Base-by-base conservation (phyloP, 2,329 filamentous ascomycete species). In the Blastomyces silverae region DNA sequence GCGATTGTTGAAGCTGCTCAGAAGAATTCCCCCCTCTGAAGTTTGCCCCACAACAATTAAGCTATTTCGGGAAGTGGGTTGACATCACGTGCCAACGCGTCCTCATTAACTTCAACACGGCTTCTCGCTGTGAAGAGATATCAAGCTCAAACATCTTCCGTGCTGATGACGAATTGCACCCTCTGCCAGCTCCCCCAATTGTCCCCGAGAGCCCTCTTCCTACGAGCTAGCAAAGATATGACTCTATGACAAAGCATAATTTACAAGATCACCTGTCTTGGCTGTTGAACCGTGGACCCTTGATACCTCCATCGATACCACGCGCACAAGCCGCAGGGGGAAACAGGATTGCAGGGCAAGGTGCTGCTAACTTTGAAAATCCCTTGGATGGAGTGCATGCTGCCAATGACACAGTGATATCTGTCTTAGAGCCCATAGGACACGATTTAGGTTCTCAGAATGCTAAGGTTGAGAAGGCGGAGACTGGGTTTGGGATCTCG, bases 221-320 rank as follows among this genome's bases (percentile, higher is more conserved):
- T 34, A 44, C 53, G 13, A 46, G 60, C 55, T 42, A 70, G 68
- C 67, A 63, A 71, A 71, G 70, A 71, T 39, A 72, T 69, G 73
- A 68, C 76, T 75, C 73, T 76, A 82, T 82, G 80, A 81, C 80
- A 73, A 80, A 75, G 70, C 76, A 79, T 73, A 82, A 82, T 69
- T 68, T 82, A 63, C 71, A 72, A 62, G 69, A 73, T 69, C 79
- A 80, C 72, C 74, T 82, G 65, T 73, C 76, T 73, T 81, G 80
- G 80, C 77, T 82, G 65, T 68, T 81, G 68, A 74, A 73, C 65
- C 76, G 74, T 73, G 75, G 74, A 70, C 74, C 72, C 58, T 72
- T 73, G 46, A 69, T 74, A 13, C 74, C 74, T 37, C 71, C 73
- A 52, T 67, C 77, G 64, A 70, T 72, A 48, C 67, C 71, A 37